Conservation (phyloP, 805 yeast species). For the Ascoidea rubescens region DNA sequence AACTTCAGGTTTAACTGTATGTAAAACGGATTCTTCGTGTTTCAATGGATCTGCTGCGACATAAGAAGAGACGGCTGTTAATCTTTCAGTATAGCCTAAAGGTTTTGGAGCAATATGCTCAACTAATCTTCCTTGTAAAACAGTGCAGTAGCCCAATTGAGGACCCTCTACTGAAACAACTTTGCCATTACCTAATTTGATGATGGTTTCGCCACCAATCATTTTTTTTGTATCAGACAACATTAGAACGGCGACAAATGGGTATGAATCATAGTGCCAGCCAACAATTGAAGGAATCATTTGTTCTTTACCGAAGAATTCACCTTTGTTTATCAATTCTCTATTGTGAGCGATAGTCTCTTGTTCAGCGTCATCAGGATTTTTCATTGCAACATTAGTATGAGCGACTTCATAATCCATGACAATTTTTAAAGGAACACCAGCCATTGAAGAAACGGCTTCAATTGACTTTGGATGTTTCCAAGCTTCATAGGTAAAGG, state of each 20-base stretch:
- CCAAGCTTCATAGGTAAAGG: conserved; percentile 45
- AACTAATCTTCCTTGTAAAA: conserved; percentile 32
- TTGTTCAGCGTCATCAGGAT: neutral
- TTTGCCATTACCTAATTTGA: conserved; percentile 30
- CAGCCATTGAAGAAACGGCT: conserved; percentile 42
- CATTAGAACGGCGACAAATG: conserved; percentile 54
- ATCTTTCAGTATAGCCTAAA: conserved; percentile 24
- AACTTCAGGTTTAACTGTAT: conserved; percentile 26
- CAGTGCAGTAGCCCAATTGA: conserved; percentile 32
- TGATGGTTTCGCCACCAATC: conserved; percentile 49
- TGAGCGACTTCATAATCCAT: conserved; percentile 41
- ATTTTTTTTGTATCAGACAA: conserved; percentile 40
- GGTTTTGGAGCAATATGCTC: conserved; percentile 35
- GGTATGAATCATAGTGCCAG: conserved; percentile 54
- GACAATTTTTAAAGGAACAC: conserved; percentile 30
- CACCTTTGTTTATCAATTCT: neutral
- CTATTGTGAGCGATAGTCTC: neutral
- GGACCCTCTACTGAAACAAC: conserved; percentile 22
- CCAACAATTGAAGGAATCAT: conserved; percentile 39
- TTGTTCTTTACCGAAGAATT: neutral
- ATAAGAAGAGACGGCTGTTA: conserved; percentile 28
- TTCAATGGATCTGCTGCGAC: conserved; percentile 24
- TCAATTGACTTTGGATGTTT: conserved; percentile 41
- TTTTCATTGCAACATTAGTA: conserved; percentile 33
- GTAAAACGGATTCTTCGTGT: conserved; percentile 24